Evolutionary conservation across 202 grass and related monocot genomes (phyloP).

Genomic region (Elaeis oleifera): DNA sequence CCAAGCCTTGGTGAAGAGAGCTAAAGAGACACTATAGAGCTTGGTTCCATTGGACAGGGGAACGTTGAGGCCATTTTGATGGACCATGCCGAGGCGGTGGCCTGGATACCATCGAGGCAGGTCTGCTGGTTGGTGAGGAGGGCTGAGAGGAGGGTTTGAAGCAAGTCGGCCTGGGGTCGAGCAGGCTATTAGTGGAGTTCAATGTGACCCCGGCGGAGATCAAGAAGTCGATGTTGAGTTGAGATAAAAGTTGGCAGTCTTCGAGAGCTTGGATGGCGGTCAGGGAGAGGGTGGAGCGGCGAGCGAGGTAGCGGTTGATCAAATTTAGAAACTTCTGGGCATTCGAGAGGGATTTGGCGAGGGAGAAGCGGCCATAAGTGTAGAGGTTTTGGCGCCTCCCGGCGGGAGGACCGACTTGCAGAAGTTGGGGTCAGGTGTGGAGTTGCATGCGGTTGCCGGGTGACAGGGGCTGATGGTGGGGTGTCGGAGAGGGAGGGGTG

Average conservation of each 20-base stretch:
- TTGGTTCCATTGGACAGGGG: background rate
- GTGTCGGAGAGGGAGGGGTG: background rate
- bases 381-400: background rate
- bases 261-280: slow-evolving; percentile 3
- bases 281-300: slow-evolving; percentile 1
- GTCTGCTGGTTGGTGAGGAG: slow-evolving; percentile 6
- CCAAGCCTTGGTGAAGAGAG: background rate
- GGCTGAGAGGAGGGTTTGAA: slow-evolving; percentile 1
- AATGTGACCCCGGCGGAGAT: background rate
- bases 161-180: background rate
- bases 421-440: background rate
- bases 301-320: slow-evolving; percentile 6
- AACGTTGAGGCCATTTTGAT: background rate
- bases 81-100: background rate
- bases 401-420: background rate
- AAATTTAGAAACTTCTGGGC: slow-evolving; percentile 1
- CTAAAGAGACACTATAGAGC: background rate
- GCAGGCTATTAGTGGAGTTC: background rate
- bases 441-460: background rate
- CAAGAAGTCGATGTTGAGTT: slow-evolving; percentile 15
- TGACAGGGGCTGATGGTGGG: background rate
- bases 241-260: slow-evolving; percentile 8
- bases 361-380: slow-evolving; percentile 16
- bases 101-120: background rate
- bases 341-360: slow-evolving; percentile 14